phyloP scores from a whole-genome alignment of 345 rosid genomes.

The Boechera divaricarpa region DNA sequence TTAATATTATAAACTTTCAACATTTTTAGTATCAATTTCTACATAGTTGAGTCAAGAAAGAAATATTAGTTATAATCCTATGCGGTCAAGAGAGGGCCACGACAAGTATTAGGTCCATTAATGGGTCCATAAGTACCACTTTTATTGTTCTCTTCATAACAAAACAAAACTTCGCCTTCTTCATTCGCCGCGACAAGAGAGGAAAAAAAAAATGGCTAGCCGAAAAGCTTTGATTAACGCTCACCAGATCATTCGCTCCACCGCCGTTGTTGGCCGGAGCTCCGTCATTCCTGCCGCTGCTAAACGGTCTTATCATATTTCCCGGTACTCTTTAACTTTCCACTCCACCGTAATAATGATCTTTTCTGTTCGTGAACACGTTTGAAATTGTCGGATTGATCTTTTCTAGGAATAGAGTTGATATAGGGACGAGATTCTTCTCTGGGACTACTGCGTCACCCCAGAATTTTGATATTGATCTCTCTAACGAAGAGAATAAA shows the following conservation, averaged over 20 bases:
- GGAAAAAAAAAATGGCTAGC: conserved; percentile 46
- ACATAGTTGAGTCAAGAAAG: too few species aligned
- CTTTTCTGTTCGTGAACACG: background rate
- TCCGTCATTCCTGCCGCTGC: conserved; percentile 14
- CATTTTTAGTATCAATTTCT: too few species aligned
- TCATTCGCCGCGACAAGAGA: background rate
- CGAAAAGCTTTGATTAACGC: conserved; percentile 53
- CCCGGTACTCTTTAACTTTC: conserved; percentile 36
- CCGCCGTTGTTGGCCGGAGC: conserved; percentile 33
- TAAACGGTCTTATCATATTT: background rate
- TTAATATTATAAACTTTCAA: too few species aligned
- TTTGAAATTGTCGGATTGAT: background rate
- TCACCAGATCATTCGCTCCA: conserved; percentile 54
- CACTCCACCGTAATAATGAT: background rate
- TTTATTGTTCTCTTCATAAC: conserved; percentile 6
- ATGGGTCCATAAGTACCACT: conserved; percentile 8
- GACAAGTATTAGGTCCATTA: conserved; percentile 23
- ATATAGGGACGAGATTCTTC: conserved; percentile 55
- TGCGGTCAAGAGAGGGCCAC: conserved; percentile 36
- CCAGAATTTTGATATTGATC: conserved; percentile 56
- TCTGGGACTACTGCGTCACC: conserved; percentile 37
- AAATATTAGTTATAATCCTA: background rate
- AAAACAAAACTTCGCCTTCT: background rate
- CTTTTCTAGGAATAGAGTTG: conserved; percentile 51
- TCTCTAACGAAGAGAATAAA: conserved; percentile 75